phyloP scores from a whole-genome alignment of 139 green algal genomes.

The Klebsormidium nitens region DNA sequence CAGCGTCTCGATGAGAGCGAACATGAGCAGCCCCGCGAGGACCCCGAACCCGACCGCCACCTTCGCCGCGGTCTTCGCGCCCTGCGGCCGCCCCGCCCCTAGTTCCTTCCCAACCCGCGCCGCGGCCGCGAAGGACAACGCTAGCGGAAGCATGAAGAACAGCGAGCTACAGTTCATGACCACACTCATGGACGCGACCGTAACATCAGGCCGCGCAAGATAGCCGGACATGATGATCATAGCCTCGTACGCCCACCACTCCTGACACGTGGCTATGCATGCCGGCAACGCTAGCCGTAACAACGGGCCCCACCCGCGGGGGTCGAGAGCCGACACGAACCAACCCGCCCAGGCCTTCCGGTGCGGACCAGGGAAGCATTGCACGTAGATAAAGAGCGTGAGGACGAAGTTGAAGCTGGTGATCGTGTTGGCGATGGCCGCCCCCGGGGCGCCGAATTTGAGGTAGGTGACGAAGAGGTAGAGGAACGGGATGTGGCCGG shows the following conservation, averaged over 20 bases:
- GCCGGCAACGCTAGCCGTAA: constrained; percentile 17
- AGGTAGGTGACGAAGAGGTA: constrained; percentile 19
- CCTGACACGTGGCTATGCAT: constrained; percentile 16
- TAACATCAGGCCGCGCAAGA: constrained; percentile 15
- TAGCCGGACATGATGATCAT: constrained; percentile 24
- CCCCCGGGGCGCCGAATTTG: constrained; percentile 10
- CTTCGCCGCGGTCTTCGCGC: no score
- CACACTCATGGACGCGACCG: constrained; percentile 18
- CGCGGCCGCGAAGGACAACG: neutral
- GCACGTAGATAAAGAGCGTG: constrained; percentile 25
- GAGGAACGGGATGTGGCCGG: constrained; percentile 22
- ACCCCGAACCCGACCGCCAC: no score
- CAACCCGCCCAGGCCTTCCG: no score
- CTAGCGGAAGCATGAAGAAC: constrained; percentile 23
- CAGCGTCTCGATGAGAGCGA: no score
- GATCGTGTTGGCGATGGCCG: constrained; percentile 14
- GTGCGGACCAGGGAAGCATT: no score
- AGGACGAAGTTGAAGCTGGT: constrained; percentile 8
- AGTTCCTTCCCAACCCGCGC: constrained; percentile 31
- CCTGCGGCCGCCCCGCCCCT: no score
- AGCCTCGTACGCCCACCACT: constrained; percentile 38
- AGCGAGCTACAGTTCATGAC: constrained; percentile 17
- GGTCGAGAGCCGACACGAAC: no score
- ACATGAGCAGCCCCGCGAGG: no score
- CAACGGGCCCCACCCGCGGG: constrained; percentile 17